Percentiles rank a stretch among this genome's conserved stretches.
These are phyloP conservation scores for Diaporthe citrichinensis DNA, from an alignment of 2,329 filamentous ascomycete species.

Conservation along the genomic window DNA sequence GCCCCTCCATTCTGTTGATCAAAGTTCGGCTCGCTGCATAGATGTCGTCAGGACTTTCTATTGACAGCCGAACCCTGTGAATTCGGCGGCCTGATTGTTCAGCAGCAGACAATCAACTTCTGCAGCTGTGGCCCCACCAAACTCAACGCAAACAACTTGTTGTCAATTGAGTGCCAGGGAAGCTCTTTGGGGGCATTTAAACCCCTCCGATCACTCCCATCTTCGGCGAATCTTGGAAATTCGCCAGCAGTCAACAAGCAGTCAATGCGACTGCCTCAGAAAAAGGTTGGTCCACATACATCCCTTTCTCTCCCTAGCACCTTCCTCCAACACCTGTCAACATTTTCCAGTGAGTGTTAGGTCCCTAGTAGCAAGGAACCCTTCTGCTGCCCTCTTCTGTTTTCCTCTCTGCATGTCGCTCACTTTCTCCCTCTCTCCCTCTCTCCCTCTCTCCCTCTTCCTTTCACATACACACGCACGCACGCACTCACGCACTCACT, in stretches of 20 bases:
- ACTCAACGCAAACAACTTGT: not conserved
- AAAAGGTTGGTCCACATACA: not conserved
- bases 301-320: not conserved
- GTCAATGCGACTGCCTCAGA: not conserved
- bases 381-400: not conserved
- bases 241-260: slow-evolving; percentile 3
- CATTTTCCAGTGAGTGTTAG: not conserved
- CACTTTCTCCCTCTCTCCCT: not conserved
- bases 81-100: not conserved
- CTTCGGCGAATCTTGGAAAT: not conserved
- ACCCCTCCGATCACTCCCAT: too few species aligned
- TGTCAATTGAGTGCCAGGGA: not conserved
- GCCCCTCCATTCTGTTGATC: not conserved
- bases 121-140: too few species aligned
- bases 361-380: too few species aligned
- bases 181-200: not conserved
- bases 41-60: not conserved
- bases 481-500: too few species aligned
- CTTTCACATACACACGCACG: not conserved
- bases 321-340: not conserved
- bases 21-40: not conserved
- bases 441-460: not conserved
- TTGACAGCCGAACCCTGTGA: not conserved
- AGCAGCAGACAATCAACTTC: not conserved
- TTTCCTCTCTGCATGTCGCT: not conserved